Base-by-base conservation (phyloP, 805 yeast species). In the Candida insectalens region DNA sequence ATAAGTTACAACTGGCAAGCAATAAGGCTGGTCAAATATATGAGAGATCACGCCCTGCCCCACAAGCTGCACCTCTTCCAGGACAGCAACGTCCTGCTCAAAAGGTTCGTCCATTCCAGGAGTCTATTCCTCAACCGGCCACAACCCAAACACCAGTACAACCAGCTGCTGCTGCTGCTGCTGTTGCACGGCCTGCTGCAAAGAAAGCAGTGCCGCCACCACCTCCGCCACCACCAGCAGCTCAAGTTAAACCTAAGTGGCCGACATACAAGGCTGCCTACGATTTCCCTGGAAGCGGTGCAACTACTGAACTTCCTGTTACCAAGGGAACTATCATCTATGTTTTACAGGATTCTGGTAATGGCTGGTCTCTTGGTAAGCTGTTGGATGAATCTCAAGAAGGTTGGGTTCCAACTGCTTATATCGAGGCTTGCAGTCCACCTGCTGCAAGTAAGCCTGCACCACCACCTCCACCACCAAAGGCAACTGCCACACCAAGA, bases 341-440 rank as follows among this genome's bases (percentile, higher is more conserved):
- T 40, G 74, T 92, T 22, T 61, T 77, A 3, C 78, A 71, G 49
- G 75, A 80, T 42, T 83, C 80, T 37, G 76, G 78, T 30, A 88
- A 83, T 41, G 95, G 96, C 13, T 92, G 99, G 99, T 89, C 95
- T 47, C 66, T 92, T 37, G 96, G 87, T 7, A 82, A 81, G 53
- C 66, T 74, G 22, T 54, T 79, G 40, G 88, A 81, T 49, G 92
- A 83, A 27, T 51, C 78, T 1, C 71, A 64, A 36, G 92, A 87
- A 54, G 99, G 99, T 4, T 92, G 98, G 98, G 89, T 92, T 9
- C 99, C 99, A 10, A 80, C 92, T 16, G 83, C 88, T n/a, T 92
- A 88, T 53, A 74, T 89, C 49, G 75, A 65, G 15, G 74, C 72
- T 39, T 70, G 71, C 42, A 71, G 57, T 3, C 67, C 71, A 9